Evolutionary conservation across 2,329 filamentous ascomycete genomes (phyloP).

Genomic region (Fusarium humuli): DNA sequence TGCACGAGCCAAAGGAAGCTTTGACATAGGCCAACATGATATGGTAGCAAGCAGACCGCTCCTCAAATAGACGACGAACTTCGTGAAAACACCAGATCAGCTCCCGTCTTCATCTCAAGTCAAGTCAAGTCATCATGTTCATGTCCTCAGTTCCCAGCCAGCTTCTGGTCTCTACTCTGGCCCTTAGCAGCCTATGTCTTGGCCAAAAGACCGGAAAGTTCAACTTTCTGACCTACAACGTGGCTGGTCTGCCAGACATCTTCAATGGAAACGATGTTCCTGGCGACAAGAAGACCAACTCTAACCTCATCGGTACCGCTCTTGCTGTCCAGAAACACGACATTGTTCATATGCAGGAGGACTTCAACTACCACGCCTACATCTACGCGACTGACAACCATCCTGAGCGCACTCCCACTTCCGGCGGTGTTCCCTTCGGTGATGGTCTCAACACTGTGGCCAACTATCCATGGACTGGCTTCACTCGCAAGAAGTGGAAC

Average conservation of each 20-base stretch:
- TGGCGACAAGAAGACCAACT: conserved; percentile 70
- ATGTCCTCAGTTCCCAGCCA: conserved; percentile 4
- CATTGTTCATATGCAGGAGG: conserved; percentile 74
- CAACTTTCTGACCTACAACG: conserved; percentile 67
- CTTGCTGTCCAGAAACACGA: conserved; percentile 63
- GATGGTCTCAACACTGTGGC: conserved; percentile 73
- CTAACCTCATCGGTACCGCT: conserved; percentile 65
- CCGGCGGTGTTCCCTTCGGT: conserved; percentile 72
- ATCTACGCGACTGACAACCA: conserved; percentile 72
- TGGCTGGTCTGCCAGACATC: conserved; percentile 68
- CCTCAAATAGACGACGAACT: neutral
- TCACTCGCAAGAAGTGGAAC: conserved; percentile 69
- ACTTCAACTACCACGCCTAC: conserved; percentile 75
- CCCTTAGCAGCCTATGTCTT: neutral
- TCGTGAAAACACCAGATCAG: neutral
- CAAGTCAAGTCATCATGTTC: conserved; percentile 3
- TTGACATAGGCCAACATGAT: neutral
- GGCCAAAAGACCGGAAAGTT: conserved; percentile 54
- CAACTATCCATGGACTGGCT: conserved; percentile 65
- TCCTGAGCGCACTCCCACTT: conserved; percentile 70
- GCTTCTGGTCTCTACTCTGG: conserved; percentile 20
- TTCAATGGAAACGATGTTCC: conserved; percentile 68
- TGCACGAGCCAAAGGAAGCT: neutral
- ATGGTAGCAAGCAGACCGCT: neutral
- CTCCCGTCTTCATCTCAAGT: neutral